Evolutionary conservation across 2,329 filamentous ascomycete genomes (phyloP).

Genomic region (Nectriaceae sp.): DNA sequence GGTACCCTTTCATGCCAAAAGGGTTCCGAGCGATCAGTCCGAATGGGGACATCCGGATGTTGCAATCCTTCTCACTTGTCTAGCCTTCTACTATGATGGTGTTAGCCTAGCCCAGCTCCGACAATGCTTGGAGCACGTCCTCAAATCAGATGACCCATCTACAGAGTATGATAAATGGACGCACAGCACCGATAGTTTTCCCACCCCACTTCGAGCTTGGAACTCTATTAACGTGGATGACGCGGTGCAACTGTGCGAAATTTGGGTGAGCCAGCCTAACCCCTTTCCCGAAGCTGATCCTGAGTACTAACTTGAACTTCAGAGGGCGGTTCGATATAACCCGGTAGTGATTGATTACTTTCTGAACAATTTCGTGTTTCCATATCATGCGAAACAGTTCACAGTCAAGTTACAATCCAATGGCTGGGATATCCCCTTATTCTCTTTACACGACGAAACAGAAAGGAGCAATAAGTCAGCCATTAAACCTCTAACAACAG

Average conservation of each 20-base stretch:
- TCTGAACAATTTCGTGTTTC: constrained; percentile 63
- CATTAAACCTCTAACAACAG: constrained; percentile 49
- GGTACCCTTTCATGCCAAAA: constrained; percentile 63
- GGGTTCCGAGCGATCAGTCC: constrained; percentile 53
- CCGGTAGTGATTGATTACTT: constrained; percentile 57
- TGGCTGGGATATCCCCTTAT: constrained; percentile 62
- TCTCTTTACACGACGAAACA: not conserved
- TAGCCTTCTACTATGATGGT: constrained; percentile 60
- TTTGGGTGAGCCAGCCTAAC: too few relatives aligned
- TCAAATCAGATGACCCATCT: constrained; percentile 57
- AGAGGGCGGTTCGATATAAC: constrained; percentile 35
- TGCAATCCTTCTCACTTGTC: constrained; percentile 54
- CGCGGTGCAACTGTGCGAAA: constrained; percentile 45
- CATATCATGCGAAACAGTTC: constrained; percentile 64
- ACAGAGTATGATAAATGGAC: constrained; percentile 57
- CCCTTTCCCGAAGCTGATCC: too few relatives aligned
- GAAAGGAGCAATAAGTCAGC: constrained; percentile 32
- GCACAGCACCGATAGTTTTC: constrained; percentile 47
- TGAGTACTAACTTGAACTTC: too few relatives aligned
- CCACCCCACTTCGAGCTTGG: constrained; percentile 50
- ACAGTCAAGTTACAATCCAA: constrained; percentile 63
- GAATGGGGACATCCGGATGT: constrained; percentile 66
- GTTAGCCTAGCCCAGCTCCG: constrained; percentile 50
- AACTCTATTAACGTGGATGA: constrained; percentile 63
- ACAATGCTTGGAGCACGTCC: constrained; percentile 50